Evolutionary conservation across 805 yeast genomes (phyloP), one percentile per base, ranked within the genome.

Genomic region (Ogataea nakhonphanomensis): DNA sequence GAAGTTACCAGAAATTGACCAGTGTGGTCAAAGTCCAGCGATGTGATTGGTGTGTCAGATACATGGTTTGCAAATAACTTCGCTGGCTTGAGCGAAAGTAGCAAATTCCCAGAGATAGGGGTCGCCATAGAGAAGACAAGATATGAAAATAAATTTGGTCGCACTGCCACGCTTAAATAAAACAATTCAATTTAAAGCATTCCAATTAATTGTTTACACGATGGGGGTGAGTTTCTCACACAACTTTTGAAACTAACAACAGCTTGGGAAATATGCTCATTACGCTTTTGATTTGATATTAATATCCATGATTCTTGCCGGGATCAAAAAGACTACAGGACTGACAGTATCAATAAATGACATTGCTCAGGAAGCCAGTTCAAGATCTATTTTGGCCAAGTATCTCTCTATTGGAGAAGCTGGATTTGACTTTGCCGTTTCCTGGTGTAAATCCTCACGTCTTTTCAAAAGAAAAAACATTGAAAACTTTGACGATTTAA

Each of bases 291-390:
- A 90, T 57, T 71, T 89, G 47, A 77, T 90, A 3, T 68, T 90
- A 43, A 67, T 87, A 7, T 85, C 96, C 2, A 78, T 93, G 59
- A 69, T 90, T 10, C 66, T 91, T 31, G 96, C 97, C 0, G 95
- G 95, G 3, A 73, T 90, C 38, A 83, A 87, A 58, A 74, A 88
- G 46, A 80, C 85, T 46, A 84, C 96, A 0, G 97, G 97, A 0
- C 68, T 81, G 64, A 60, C 45, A 28, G 33, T 59, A 11, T 33
- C 50, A n/a, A 50, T 56, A 9, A 43, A 43, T n/a, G 30, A 41
- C 38, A 50, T 45, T 59, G 79, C 61, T 70, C 77, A 57, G 13
- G 71, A 81, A 28, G 53, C 57, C 15, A 78, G 73, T 43, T 62
- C 73, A 13, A 49, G 62, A 40, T 35, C 46, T 54, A 59, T 45